These are phyloP conservation scores for Lasiodiplodia gonubiensis DNA, from an alignment of 2,329 filamentous ascomycete species.

Conservation along the genomic window DNA sequence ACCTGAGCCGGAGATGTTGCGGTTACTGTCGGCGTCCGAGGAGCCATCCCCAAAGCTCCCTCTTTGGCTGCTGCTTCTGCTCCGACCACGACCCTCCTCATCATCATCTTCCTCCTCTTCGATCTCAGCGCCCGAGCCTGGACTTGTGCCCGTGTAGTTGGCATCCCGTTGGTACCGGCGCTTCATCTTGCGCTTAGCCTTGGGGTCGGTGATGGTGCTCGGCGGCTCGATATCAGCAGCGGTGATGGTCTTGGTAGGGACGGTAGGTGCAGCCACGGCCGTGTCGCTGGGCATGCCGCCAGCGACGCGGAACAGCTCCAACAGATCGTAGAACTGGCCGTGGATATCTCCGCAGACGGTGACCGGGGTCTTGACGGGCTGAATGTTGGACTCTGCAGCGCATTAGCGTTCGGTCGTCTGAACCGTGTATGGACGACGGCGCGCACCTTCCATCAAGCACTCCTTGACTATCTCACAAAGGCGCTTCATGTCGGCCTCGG, in stretches of 20 bases:
- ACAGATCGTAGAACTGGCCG: conserved; percentile 96
- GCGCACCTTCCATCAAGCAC: conserved; percentile 92
- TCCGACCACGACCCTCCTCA: conserved; percentile 52
- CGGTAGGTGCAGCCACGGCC: conserved; percentile 70
- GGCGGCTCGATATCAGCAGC: conserved; percentile 93
- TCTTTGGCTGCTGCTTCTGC: conserved; percentile 49
- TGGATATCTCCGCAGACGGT: conserved; percentile 98
- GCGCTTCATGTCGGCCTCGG: conserved; percentile 97
- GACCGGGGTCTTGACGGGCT: conserved; percentile 94
- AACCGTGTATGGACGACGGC: too few species aligned
- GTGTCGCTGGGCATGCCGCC: conserved; percentile 91
- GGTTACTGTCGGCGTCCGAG: conserved; percentile 45
- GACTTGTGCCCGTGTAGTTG: conserved; percentile 60
- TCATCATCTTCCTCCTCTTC: conserved; percentile 60
- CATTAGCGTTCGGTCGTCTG: conserved; percentile 17
- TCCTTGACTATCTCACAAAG: conserved; percentile 99
- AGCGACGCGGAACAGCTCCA: conserved; percentile 95
- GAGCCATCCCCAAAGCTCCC: conserved; percentile 49
- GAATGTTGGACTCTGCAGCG: conserved; percentile 88
- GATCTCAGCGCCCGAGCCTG: conserved; percentile 48
- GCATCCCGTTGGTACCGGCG: conserved; percentile 56
- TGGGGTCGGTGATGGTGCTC: conserved; percentile 84
- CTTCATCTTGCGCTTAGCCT: conserved; percentile 83
- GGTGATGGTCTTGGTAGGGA: conserved; percentile 74
- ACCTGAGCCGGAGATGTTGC: conserved; percentile 46